Evolutionary conservation across 129 eudicot species (phyloP).

Genomic region (Flaveria robusta): DNA sequence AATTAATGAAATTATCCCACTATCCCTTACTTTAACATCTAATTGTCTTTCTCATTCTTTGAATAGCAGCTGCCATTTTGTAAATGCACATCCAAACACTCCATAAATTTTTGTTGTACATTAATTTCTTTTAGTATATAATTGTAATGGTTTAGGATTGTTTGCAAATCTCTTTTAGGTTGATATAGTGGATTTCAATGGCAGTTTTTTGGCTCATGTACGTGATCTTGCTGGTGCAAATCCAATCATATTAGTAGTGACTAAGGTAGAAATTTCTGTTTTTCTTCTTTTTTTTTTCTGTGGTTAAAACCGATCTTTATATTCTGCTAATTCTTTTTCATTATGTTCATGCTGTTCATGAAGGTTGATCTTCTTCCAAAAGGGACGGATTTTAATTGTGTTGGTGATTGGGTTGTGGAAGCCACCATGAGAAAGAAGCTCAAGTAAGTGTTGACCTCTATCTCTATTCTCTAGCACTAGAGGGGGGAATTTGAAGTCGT

Average conservation of each 20-base stretch:
- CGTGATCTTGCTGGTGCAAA: conserved; percentile 97
- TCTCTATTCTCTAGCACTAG: background rate
- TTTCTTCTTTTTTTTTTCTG: background rate
- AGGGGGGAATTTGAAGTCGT: background rate
- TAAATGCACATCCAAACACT: background rate
- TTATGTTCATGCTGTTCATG: conserved; percentile 27
- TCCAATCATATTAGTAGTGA: conserved; percentile 89
- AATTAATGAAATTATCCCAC: background rate
- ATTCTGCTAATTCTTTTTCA: background rate
- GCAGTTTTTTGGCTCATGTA: conserved; percentile 91
- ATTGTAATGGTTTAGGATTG: conserved; percentile 22
- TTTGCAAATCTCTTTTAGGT: conserved; percentile 53
- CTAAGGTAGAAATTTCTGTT: conserved; percentile 57
- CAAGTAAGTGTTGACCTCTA: conserved; percentile 58
- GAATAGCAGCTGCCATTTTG: background rate
- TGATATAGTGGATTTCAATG: conserved; percentile 96
- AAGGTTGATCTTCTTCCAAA: conserved; percentile 99
- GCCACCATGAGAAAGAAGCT: conserved; percentile 93
- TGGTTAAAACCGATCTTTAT: conserved; percentile 18
- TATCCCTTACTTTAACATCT: background rate
- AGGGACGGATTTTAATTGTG: conserved; percentile 93
- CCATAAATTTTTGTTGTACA: background rate
- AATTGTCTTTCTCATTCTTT: background rate
- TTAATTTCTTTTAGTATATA: background rate
- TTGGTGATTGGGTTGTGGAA: conserved; percentile 99